Percentiles rank a stretch among this genome's conserved stretches.
Conservation (phyloP, 208 protist genomes). For the Tritrichomonas foetus region DNA sequence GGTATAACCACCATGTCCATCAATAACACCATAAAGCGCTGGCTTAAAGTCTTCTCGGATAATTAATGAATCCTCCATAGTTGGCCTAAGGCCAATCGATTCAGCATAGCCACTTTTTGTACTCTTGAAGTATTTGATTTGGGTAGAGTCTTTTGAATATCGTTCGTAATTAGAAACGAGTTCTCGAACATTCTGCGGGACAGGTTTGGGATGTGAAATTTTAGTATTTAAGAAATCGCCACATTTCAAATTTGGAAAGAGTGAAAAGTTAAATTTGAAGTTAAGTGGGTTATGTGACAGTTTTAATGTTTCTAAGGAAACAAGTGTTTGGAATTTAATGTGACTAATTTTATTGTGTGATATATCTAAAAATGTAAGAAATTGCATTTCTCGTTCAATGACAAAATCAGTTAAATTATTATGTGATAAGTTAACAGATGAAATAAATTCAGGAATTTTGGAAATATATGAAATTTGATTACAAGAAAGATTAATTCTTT, state of each 20-base stretch:
- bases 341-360: not conserved
- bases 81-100: not conserved
- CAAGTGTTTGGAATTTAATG: not conserved
- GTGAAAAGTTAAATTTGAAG: not conserved
- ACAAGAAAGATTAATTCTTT: not conserved
- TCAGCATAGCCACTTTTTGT: not conserved
- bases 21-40: constrained; percentile 10
- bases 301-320: not conserved
- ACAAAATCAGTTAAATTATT: not conserved
- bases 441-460: not conserved
- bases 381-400: not conserved
- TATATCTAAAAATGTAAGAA: not conserved
- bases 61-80: not conserved
- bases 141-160: no score
- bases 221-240: not conserved
- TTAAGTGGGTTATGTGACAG: not conserved
- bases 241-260: not conserved
- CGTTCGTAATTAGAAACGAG: no score
- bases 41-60: not conserved
- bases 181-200: no score
- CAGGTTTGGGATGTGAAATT: not conserved
- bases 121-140: not conserved
- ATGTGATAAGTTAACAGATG: not conserved
- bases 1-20: not conserved
- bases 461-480: not conserved